Evolutionary conservation across 2,329 filamentous ascomycete genomes (phyloP), one percentile per base, ranked within the genome.

Genomic region (Phyllosticta paracitricarpa): DNA sequence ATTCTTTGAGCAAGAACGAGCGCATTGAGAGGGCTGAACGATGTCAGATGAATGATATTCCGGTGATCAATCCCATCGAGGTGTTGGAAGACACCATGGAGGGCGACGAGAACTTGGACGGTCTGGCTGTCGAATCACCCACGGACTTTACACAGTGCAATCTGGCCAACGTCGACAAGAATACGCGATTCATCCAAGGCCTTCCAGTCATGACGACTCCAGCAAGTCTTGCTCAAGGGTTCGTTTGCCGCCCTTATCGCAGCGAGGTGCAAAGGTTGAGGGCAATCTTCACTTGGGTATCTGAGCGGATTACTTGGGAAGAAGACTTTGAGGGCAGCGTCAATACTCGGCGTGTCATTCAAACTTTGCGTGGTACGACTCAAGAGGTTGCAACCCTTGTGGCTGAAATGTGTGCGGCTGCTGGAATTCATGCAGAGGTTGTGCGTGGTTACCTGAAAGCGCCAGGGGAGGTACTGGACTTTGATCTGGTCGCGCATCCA

Each of bases 251-350:
- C 28, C 95, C 94, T 0, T 96, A 97, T 73, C 84, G 92, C 63
- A 97, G 90, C 73, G 93, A 97, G 68, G 90, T 97, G 0, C 94
- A 99, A 73, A 84, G 92, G 40, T 77, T 99, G 26, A 84, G 95
- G 25, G 93, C 94, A 17, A 97, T 99, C 64, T 99, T 97, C 70
- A 97, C 89, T 1, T 99, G 93, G 93, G 90, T 96, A 4, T 84
- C 90, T n/a, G 94, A 99, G 72, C 91, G 93, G 67, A 87, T 99
- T 61, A 84, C 84, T 33, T 99, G 94, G 94, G 94, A 99, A 71
- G 93, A 97, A 68, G 91, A 96, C 65, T 91, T 91, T 65, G 91
- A 96, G 66, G 89, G 87, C n/a, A 82, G 88, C 7, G 78, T 94
- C 58, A 91, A 99, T 71, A 88, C 91, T 2, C 83, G 89, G 60